Evolutionary conservation across 371 early-diverging fungal genomes (phyloP), one percentile per base, ranked within the genome.

Genomic region (Rhizopus sp.): DNA sequence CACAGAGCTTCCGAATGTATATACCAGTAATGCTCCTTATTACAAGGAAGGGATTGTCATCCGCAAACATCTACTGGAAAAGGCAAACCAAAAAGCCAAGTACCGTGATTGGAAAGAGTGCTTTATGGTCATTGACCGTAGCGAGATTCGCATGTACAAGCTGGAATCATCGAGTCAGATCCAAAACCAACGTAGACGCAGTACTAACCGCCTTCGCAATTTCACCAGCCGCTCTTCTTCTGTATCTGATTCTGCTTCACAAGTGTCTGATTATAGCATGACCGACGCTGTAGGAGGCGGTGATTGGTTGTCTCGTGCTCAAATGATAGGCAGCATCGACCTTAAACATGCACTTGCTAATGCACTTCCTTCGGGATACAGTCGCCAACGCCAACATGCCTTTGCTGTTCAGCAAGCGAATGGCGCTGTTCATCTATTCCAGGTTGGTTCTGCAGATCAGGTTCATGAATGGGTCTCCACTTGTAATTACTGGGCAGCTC

Each of bases 401-500:
- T 94, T 95, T 79, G 91, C 93, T 5, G 73, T 97, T 15, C 89
- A 88, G 56, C 80, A 92, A 41, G 78, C 87, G 12, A 84, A 88
- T 61, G 93, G 93, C 13, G 87, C 87, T 8, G 88, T 90, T 12
- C 88, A 89, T 49, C 77, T 96, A 9, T 94, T 95, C 76, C 94
- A 97, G 69, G 84, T 88, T 0, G 70, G 73, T 4, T 82, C 82
- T 4, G 80, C 77, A 16, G 83, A 85, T n/a, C 82, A 84, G 41
- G 82, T 89, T 13, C 79, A 78, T 35, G 88, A 85, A 53, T 97
- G 97, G 97, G 90, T 91, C 0, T 68, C 82, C 0, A 86, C 87
- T 9, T 90, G 95, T 59, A 96, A 95, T 72, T 93, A 88, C 60
- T 96, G 96, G 95, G 93, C 95, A 4, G 94, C 95, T 31, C 73